These are phyloP conservation scores for Digitaria exilis DNA, from an alignment of 202 grass and related monocot genomes.

Conservation along the genomic window DNA sequence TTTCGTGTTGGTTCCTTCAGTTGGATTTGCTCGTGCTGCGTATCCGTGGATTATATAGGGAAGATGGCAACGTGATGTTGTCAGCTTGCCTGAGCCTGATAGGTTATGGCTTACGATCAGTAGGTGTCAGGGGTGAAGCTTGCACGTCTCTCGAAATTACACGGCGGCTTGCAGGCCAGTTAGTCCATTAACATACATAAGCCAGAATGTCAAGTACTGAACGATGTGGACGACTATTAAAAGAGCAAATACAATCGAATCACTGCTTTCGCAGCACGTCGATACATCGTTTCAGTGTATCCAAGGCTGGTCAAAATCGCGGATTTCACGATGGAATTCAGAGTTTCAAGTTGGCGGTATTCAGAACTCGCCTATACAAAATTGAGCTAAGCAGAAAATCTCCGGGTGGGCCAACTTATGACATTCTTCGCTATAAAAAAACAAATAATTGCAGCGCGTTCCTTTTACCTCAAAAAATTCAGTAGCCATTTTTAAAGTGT, in stretches of 20 bases:
- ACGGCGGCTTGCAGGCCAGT: neutral
- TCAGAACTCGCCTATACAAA: neutral
- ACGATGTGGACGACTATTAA: neutral
- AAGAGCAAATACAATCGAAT: neutral
- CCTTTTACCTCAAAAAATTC: neutral
- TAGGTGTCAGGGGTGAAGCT: neutral
- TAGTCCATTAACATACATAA: neutral
- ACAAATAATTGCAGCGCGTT: neutral
- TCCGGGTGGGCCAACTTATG: neutral
- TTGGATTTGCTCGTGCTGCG: neutral
- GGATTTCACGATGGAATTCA: neutral
- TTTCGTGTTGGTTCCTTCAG: neutral
- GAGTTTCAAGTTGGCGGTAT: neutral
- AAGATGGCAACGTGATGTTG: neutral
- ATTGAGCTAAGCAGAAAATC: neutral
- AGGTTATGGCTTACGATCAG: neutral
- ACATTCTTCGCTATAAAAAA: neutral
- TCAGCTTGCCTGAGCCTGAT: neutral
- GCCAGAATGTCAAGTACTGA: neutral
- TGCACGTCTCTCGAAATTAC: neutral
- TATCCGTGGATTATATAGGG: constrained; percentile 13
- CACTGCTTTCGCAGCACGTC: neutral
- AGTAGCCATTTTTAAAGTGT: neutral
- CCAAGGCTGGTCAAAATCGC: neutral
- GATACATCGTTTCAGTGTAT: neutral